Conservation (phyloP, 2,329 filamentous ascomycete genomes). For the Ophiosphaerella herpotricha region DNA sequence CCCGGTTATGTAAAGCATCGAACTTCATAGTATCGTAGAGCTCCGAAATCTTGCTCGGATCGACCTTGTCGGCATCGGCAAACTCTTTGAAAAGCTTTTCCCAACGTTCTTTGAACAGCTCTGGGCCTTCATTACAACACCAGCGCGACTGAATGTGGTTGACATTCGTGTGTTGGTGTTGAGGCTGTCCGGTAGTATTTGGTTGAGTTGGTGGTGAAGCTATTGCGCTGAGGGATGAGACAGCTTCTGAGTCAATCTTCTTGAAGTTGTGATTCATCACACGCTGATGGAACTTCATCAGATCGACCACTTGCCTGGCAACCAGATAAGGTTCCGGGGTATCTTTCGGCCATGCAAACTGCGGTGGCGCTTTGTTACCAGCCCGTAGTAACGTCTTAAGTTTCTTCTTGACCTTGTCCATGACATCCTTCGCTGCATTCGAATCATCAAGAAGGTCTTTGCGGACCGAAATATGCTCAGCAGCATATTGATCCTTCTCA, state of each 20-base stretch:
- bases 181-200: constrained; percentile 48
- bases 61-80: constrained; percentile 94
- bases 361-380: constrained; percentile 88
- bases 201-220: constrained; percentile 28
- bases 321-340: constrained; percentile 95
- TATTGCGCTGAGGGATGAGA: constrained; percentile 62
- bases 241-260: constrained; percentile 71
- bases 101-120: constrained; percentile 95
- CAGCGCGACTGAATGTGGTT: constrained; percentile 79
- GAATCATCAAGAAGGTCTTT: constrained; percentile 97
- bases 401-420: constrained; percentile 99
- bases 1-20: constrained; percentile 93
- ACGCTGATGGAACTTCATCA: constrained; percentile 96
- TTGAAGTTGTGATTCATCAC: constrained; percentile 95
- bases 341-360: constrained; percentile 96
- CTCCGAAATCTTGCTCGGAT: constrained; percentile 98
- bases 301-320: constrained; percentile 84
- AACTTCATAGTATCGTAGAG: constrained; percentile 99
- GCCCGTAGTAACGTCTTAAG: constrained; percentile 89
- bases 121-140: constrained; percentile 95
- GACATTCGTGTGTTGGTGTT: constrained; percentile 39
- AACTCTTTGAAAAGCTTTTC: constrained; percentile 98
- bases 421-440: constrained; percentile 97
- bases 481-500: constrained; percentile 79
- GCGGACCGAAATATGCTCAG: constrained; percentile 85